These are phyloP conservation scores for Stromatinia cepivora DNA, from an alignment of 2,329 filamentous ascomycete species.

Conservation along the genomic window DNA sequence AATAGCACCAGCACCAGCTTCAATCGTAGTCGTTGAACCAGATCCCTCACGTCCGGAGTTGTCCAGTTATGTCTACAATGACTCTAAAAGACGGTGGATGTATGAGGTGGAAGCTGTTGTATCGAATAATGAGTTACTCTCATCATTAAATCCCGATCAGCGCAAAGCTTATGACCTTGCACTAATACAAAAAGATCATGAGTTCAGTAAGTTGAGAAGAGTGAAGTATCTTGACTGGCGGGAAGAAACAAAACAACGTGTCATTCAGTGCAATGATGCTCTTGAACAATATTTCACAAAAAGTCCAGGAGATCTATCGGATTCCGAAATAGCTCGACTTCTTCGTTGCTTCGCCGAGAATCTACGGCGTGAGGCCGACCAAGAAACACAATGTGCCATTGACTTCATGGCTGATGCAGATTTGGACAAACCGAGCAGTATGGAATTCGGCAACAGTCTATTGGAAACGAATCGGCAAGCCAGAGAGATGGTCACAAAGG, in stretches of 20 bases:
- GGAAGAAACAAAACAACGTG: not conserved
- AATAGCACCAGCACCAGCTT: constrained; percentile 4
- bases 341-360: not conserved
- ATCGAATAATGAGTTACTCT: not conserved
- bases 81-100: constrained; percentile 1
- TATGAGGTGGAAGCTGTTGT: not conserved
- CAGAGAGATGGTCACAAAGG: not conserved
- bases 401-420: not conserved
- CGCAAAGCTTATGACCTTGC: not conserved
- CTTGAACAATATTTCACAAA: not conserved
- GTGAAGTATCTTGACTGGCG: not conserved
- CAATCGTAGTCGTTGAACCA: constrained; percentile 3
- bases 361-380: not conserved
- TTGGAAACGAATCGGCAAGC: not conserved
- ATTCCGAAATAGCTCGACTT: not conserved
- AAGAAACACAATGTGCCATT: constrained; percentile 7
- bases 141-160: not conserved
- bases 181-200: not conserved
- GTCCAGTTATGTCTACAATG: constrained; percentile 1
- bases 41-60: not conserved
- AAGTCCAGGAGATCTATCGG: not conserved
- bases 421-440: not conserved
- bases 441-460: not conserved
- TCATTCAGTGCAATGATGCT: not conserved
- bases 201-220: not conserved